These are phyloP conservation scores for Xylaria multiplex DNA, from an alignment of 2,329 filamentous ascomycete species.

Conservation along the genomic window DNA sequence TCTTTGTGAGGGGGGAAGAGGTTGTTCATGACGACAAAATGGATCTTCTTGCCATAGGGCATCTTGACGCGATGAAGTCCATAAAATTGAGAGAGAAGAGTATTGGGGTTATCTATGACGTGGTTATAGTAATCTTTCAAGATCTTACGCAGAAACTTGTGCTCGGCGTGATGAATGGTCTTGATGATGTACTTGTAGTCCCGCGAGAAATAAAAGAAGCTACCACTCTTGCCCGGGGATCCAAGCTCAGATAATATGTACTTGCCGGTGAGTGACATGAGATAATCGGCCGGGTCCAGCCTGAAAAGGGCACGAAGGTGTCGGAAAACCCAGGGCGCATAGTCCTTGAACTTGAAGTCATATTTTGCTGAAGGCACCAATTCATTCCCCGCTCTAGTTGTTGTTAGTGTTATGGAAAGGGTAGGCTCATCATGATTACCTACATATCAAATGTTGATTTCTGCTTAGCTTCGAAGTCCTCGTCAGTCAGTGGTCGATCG, in stretches of 20 bases:
- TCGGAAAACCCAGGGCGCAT: conserved; percentile 99
- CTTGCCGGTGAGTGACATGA: conserved; percentile 97
- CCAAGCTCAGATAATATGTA: conserved; percentile 98
- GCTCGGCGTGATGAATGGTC: conserved; percentile 95
- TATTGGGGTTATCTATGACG: conserved; percentile 93
- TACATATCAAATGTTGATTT: conserved; percentile 99
- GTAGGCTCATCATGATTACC: conserved; percentile 50
- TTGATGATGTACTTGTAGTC: conserved; percentile 99
- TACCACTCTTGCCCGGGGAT: conserved; percentile 96
- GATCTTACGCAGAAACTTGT: conserved; percentile 85
- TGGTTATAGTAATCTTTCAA: conserved; percentile 94
- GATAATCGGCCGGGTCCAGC: conserved; percentile 94
- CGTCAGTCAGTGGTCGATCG: conserved; percentile 87
- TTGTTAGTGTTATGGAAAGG: conserved; percentile 49
- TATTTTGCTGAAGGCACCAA: conserved; percentile 98
- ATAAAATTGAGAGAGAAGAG: conserved; percentile 96
- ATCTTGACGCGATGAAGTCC: conserved; percentile 98
- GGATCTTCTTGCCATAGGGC: conserved; percentile 96
- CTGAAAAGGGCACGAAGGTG: conserved; percentile 87
- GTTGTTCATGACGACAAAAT: conserved; percentile 99
- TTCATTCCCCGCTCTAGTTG: conserved; percentile 85
- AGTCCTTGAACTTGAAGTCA: conserved; percentile 99
- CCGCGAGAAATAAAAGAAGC: conserved; percentile 99
- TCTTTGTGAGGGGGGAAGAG: conserved; percentile 96
- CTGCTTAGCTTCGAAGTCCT: conserved; percentile 92